These are phyloP conservation scores for Cryptococcus wingfieldii DNA, from an alignment of 1,284 basidiomycete genomes.

Conservation along the genomic window DNA sequence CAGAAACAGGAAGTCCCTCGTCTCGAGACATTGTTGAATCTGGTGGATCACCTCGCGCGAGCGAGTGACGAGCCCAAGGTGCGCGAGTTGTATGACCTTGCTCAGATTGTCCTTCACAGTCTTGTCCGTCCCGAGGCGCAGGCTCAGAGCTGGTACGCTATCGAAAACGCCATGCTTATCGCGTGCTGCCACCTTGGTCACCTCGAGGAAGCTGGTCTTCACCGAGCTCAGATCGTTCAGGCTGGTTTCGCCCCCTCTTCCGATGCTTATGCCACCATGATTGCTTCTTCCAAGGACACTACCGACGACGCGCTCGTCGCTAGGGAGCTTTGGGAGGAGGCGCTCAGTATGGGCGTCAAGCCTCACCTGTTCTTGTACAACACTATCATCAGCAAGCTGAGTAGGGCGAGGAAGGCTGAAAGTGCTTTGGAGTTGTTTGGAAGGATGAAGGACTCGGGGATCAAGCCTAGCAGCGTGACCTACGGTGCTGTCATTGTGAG, in stretches of 20 bases:
- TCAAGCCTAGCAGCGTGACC: constrained; percentile 78
- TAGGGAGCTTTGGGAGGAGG: constrained; percentile 74
- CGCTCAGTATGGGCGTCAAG: constrained; percentile 62
- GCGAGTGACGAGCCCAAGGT: constrained; percentile 60
- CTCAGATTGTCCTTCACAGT: constrained; percentile 59
- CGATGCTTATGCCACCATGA: constrained; percentile 86
- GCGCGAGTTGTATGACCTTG: constrained; percentile 63
- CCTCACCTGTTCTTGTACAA: constrained; percentile 89
- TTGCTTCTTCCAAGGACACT: constrained; percentile 80
- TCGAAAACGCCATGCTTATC: constrained; percentile 86
- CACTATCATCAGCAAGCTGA: constrained; percentile 90
- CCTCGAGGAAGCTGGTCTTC: constrained; percentile 70
- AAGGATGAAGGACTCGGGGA: constrained; percentile 60
- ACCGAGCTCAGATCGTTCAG: constrained; percentile 72
- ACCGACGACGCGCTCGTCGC: constrained; percentile 89
- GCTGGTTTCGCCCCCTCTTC: constrained; percentile 74
- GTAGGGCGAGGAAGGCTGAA: constrained; percentile 87
- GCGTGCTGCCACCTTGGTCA: constrained; percentile 75
- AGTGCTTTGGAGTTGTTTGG: constrained; percentile 79
- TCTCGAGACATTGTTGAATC: constrained; percentile 54
- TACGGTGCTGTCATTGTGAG: constrained; percentile 88
- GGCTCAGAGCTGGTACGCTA: constrained; percentile 61
- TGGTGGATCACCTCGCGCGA: constrained; percentile 68
- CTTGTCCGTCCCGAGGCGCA: constrained; percentile 40
- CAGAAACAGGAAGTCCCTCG: constrained; percentile 21